phyloP scores from a whole-genome alignment of 1,284 basidiomycete species.

The Omphalotus olearius region DNA sequence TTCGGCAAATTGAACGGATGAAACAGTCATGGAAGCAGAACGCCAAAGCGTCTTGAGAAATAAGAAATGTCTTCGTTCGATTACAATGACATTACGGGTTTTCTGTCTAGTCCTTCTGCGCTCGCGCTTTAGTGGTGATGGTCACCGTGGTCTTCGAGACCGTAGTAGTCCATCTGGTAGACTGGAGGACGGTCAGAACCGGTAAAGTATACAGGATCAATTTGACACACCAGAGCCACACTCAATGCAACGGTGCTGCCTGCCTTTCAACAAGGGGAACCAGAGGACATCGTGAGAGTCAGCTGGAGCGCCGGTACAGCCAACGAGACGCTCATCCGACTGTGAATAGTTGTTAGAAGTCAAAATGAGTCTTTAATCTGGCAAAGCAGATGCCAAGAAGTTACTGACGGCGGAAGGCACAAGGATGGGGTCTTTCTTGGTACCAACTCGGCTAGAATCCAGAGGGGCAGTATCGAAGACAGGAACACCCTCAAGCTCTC shows the following conservation, averaged over 20 bases:
- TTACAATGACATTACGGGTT: no score
- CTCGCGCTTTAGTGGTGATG: slow-evolving; percentile 30
- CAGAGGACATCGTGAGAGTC: slow-evolving; percentile 91
- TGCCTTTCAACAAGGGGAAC: slow-evolving; percentile 68
- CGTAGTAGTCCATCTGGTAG: slow-evolving; percentile 58
- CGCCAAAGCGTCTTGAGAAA: no score
- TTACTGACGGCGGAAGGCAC: slow-evolving; percentile 82
- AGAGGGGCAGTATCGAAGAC: slow-evolving; percentile 91
- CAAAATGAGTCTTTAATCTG: background rate
- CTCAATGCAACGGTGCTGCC: slow-evolving; percentile 80
- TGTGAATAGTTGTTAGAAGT: slow-evolving; percentile 25
- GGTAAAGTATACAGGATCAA: slow-evolving; percentile 4
- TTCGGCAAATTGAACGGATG: no score
- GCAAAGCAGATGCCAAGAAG: slow-evolving; percentile 10
- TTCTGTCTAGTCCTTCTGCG: no score
- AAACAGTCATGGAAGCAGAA: no score
- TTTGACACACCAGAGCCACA: slow-evolving; percentile 76
- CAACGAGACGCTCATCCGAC: slow-evolving; percentile 79
- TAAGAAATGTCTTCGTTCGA: no score
- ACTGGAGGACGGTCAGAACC: slow-evolving; percentile 31
- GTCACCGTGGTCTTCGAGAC: slow-evolving; percentile 37
- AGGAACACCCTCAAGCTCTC: slow-evolving; percentile 84
- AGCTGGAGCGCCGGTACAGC: slow-evolving; percentile 88
- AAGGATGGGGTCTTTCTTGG: slow-evolving; percentile 82
- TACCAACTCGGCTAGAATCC: slow-evolving; percentile 85